phyloP scores from a whole-genome alignment of 2,329 filamentous ascomycete species.

The Podosphaera xanthii region DNA sequence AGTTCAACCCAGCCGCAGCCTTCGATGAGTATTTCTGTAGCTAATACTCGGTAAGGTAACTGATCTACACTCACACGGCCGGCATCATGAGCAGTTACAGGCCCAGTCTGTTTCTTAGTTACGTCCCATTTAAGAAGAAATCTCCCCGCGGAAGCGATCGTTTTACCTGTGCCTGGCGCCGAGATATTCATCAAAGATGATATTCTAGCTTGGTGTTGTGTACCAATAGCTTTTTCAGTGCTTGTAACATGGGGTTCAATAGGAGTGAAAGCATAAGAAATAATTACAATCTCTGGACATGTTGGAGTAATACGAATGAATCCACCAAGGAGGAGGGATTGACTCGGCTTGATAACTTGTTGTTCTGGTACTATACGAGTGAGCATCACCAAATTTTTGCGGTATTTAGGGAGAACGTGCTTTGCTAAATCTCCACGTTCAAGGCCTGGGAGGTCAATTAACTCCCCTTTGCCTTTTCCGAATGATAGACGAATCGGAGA shows the following conservation, averaged over 20 bases:
- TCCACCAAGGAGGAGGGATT: slow-evolving; percentile 67
- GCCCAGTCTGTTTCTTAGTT: slow-evolving; percentile 55
- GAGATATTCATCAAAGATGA: slow-evolving; percentile 41
- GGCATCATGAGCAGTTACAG: slow-evolving; percentile 40
- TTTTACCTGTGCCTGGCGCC: slow-evolving; percentile 29
- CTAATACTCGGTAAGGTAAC: slow-evolving; percentile 59
- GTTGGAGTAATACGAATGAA: slow-evolving; percentile 70
- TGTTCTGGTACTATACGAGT: slow-evolving; percentile 52
- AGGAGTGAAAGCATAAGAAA: slow-evolving; percentile 74
- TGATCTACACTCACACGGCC: slow-evolving; percentile 39
- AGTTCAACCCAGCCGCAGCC: slow-evolving; percentile 88
- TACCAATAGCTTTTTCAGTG: slow-evolving; percentile 55
- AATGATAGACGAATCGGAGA: slow-evolving; percentile 87
- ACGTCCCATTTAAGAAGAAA: slow-evolving; percentile 64
- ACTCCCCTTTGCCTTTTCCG: slow-evolving; percentile 63
- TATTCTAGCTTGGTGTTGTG: slow-evolving; percentile 41
- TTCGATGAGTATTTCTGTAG: slow-evolving; percentile 71
- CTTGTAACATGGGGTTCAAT: slow-evolving; percentile 53
- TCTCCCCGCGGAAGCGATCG: slow-evolving; percentile 46
- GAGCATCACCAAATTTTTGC: slow-evolving; percentile 54
- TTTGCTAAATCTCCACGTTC: slow-evolving; percentile 49
- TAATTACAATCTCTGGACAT: slow-evolving; percentile 37
- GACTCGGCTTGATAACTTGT: slow-evolving; percentile 45
- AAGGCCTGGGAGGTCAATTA: slow-evolving; percentile 81
- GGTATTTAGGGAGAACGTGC: slow-evolving; percentile 44